Evolutionary conservation across 192 early-diverging fungal species (phyloP), one percentile per base, ranked within the genome.

Genomic region (Backusella parvicylindrica): DNA sequence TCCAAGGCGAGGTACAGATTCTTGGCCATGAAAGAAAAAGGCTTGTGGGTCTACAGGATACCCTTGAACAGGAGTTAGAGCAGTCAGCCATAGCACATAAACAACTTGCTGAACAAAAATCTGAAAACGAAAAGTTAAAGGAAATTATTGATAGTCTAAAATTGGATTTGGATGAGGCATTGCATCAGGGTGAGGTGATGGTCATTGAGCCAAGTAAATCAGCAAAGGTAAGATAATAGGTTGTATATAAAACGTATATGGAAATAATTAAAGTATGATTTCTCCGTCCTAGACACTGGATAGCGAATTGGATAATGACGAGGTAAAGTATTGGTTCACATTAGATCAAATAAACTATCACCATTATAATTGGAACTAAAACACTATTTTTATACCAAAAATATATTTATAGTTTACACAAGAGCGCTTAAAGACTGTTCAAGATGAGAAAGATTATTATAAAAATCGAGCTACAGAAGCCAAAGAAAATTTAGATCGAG

Each of bases 91-190:
- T 65, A 23, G 68, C 76, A 13, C 81, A 85, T 43, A 76, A 71
- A 16, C 71, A 83, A 56, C 67, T 85, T 30, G 81, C 76, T 18
- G 75, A 80, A 56, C 81, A 84, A 70, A 68, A 79, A 13, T 75
- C 72, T 18, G 84, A 85, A 38, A 85, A 85, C 41, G 73, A 78
- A 35, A 70, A 69, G 13, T 66, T 85, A 4, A 79, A 81, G 47
- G 73, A 80, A 66, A 73, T 80, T 2, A 85, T 85, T 68, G 82
- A 83, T 77, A 77, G 67, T 64, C 40, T 85, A 23, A 79, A 73
- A n/a, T 47, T 49, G 65, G 84, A 85, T 71, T 64, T 85, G 31
- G 81, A 85, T 53, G 79, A 82, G 23, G 79, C 79, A 23, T 30
- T 82, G 43, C 68, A 71, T 43, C 67, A 60, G 11, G 53, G 53